Base-by-base conservation (phyloP, 106 monocot species). In the Dioscorea dumetorum region DNA sequence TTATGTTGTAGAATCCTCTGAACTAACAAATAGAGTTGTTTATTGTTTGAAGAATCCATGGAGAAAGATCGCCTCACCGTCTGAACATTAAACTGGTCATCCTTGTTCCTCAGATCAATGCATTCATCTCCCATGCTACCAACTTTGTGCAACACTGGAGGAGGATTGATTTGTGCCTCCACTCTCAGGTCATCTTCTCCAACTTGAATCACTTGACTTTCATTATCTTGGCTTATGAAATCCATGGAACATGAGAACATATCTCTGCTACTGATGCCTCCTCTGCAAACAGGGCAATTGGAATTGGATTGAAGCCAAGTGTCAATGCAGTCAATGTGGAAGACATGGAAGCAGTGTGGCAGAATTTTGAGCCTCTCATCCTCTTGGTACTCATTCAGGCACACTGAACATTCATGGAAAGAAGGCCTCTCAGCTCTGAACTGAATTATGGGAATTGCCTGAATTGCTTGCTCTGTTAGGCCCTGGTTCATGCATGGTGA, bases 281-380 rank as follows among this genome's bases (percentile, higher is more conserved):
- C 52, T 33, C 92, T 73, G 66, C 92, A 92, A 16, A 92, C 66
- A 2, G 92, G 92, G 78, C 92, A 92, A 58, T 76, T 76, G 24
- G 78, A 72, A 66, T 73, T 85, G 77, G 35, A 73, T 56, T 85
- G 80, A 24, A 92, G 81, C 92, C 92, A 92, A 2, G 66, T 80
- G 23, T 92, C 92, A 33, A 88, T 81, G 80, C 92, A 92, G 73
- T 85, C 92, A 1, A 88, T 78, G 68, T 92, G 92, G 80, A 92
- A 92, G 53, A 63, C 66, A 60, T 92, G 92, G 50, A 67, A 72
- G 78, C 92, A 92, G 57, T 15, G 57, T 18, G 92, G 85, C 9
- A 92, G 75, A 15, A 83, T 58, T 20, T 78, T 57, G 24, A 92
- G 67, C 60, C 64, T 67, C 35, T 92, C 92, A 56, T 72, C 77